phyloP scores from a whole-genome alignment of 2,329 filamentous ascomycete species.

The Aspergillus pseudoviridinutans region DNA sequence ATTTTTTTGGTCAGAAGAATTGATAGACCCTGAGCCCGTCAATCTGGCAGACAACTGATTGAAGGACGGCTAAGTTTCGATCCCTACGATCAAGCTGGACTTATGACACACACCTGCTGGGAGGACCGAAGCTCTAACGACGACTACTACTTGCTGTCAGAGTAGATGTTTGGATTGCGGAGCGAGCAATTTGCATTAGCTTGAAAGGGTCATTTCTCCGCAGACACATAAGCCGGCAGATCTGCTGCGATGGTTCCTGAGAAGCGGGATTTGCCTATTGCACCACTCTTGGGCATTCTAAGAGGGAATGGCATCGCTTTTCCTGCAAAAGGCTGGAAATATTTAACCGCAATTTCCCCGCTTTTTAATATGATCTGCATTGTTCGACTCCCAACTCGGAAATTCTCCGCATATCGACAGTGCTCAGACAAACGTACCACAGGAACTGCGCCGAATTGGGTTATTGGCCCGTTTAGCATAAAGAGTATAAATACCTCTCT shows the following conservation, averaged over 20 bases:
- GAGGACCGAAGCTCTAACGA: no score
- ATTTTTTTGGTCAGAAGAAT: neutral
- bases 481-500: neutral
- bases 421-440: neutral
- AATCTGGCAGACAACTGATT: neutral
- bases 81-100: neutral
- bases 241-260: neutral
- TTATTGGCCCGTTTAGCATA: neutral
- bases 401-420: neutral
- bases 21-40: neutral
- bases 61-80: no score
- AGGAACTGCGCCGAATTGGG: neutral
- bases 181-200: neutral
- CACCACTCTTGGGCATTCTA: neutral
- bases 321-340: neutral
- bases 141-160: no score
- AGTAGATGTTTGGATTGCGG: neutral
- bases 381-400: neutral
- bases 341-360: neutral
- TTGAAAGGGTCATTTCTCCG: neutral
- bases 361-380: neutral
- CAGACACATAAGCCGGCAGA: neutral
- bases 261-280: neutral
- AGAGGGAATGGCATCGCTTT: neutral
- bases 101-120: neutral